These are phyloP conservation scores for Tolypocladium sp. DNA, from an alignment of 2,329 filamentous ascomycete species.

Conservation along the genomic window DNA sequence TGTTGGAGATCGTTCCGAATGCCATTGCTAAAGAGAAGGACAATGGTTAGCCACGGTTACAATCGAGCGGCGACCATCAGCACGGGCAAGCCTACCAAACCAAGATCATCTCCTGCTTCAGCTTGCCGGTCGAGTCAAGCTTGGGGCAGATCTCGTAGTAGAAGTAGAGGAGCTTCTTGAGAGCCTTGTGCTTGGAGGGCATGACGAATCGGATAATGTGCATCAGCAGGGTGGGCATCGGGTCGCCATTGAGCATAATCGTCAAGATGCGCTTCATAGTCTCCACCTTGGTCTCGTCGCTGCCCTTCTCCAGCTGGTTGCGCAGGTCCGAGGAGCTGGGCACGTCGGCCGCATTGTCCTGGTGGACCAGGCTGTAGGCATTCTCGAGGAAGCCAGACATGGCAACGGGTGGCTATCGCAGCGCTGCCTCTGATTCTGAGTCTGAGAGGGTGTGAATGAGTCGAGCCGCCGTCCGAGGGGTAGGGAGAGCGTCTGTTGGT, in stretches of 20 bases:
- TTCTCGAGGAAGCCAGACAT: constrained; percentile 96
- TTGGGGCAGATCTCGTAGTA: constrained; percentile 99
- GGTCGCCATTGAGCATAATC: constrained; percentile 96
- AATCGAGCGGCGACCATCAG: neutral
- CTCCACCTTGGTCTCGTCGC: constrained; percentile 84
- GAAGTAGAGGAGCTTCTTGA: constrained; percentile 98
- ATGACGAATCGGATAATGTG: constrained; percentile 99
- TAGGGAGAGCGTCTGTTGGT: neutral
- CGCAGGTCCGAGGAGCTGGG: constrained; percentile 86
- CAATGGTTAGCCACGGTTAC: neutral
- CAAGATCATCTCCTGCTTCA: constrained; percentile 99
- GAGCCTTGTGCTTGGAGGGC: constrained; percentile 90
- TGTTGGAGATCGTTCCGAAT: constrained; percentile 97
- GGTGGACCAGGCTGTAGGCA: constrained; percentile 92
- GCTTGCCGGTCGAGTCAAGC: constrained; percentile 80
- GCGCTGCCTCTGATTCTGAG: neutral
- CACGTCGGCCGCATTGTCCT: constrained; percentile 93
- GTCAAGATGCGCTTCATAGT: constrained; percentile 95
- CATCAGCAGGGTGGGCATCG: constrained; percentile 93
- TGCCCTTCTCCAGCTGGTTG: constrained; percentile 88
- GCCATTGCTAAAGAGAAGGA: constrained; percentile 62
- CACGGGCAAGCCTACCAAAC: constrained; percentile 62
- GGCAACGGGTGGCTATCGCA: constrained; percentile 30
- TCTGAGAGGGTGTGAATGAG: neutral
- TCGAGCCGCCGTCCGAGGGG: neutral